These are phyloP conservation scores for Flaveria bidentis DNA, from an alignment of 129 eudicot species.

Conservation along the genomic window DNA sequence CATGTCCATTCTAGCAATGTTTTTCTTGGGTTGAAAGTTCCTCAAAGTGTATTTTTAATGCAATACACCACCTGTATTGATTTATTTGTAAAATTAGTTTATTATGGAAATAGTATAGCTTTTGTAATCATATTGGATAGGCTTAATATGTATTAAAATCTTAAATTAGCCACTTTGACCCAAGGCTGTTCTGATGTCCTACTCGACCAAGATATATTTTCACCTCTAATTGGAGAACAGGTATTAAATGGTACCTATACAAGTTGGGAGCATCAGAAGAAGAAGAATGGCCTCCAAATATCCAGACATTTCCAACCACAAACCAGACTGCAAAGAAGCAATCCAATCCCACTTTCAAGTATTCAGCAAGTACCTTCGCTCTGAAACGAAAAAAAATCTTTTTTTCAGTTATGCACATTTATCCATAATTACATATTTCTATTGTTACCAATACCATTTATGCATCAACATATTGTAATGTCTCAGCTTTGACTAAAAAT, in stretches of 20 bases:
- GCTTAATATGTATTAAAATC: background rate
- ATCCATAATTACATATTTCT: constrained; percentile 10
- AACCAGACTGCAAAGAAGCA: constrained; percentile 99
- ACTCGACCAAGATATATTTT: background rate
- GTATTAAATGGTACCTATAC: constrained; percentile 60
- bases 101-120: background rate
- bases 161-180: background rate
- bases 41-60: background rate
- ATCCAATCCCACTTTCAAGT: constrained; percentile 89
- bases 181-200: background rate
- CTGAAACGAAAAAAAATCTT: constrained; percentile 34
- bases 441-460: background rate
- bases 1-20: constrained; percentile 1
- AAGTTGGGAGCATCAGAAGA: constrained; percentile 82
- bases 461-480: background rate
- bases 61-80: background rate
- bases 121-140: background rate
- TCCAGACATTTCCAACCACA: constrained; percentile 97
- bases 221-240: constrained; percentile 15
- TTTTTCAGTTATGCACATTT: background rate
- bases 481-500: background rate
- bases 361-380: constrained; percentile 68
- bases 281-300: constrained; percentile 93
- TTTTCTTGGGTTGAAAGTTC: background rate
- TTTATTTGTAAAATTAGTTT: background rate